These are phyloP conservation scores for Cymbopogon flexuosus DNA, from an alignment of 202 grass and related monocot genomes.

Conservation along the genomic window DNA sequence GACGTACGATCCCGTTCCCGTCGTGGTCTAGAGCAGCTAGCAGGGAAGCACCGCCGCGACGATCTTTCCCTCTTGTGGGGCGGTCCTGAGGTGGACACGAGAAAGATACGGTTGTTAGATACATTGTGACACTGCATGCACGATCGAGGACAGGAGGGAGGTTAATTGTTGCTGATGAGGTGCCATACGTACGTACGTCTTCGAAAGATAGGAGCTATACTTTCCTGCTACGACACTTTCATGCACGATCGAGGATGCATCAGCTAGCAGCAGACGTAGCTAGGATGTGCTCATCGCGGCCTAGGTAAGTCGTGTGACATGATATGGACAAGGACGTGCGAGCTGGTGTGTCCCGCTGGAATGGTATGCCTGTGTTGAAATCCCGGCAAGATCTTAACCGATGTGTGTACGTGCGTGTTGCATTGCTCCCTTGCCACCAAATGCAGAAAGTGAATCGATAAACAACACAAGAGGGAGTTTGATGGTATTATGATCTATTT, in stretches of 20 bases:
- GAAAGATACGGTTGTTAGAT: constrained; percentile 47
- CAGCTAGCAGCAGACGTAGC: background rate
- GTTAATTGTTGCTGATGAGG: background rate
- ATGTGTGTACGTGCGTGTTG: background rate
- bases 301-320: background rate
- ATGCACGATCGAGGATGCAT: no score
- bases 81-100: background rate
- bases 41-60: background rate
- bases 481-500: no score
- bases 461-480: no score
- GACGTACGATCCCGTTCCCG: no score
- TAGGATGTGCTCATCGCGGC: background rate
- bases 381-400: constrained; percentile 25
- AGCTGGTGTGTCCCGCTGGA: background rate
- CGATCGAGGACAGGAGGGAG: background rate
- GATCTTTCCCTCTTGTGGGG: background rate
- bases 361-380: background rate
- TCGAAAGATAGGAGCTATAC: constrained; percentile 31
- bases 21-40: background rate
- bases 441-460: no score
- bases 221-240: no score
- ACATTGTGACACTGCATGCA: constrained; percentile 16
- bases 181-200: background rate
- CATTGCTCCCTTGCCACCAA: no score
- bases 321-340: background rate